Evolutionary conservation across 331 rosid species (phyloP), one percentile per base, ranked within the genome.

Genomic region (Telfairia occidentalis): DNA sequence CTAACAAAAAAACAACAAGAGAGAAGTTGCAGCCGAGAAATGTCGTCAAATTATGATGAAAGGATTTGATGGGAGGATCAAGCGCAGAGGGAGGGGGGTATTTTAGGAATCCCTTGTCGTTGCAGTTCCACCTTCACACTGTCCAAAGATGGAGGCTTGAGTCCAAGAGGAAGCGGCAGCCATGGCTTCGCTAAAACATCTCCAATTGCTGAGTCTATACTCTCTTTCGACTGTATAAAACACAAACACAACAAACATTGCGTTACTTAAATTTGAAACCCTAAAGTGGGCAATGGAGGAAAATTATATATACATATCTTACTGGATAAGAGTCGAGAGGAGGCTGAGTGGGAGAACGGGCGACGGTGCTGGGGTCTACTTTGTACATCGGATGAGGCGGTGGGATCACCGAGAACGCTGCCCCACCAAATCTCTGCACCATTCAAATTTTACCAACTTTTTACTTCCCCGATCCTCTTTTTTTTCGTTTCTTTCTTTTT

Each of bases 221-320:
- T 92, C 78, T 95, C 99, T 82, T 92, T 92, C 61, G 99, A 88
- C 98, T 94, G 92, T 58, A n/a, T n/a, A n/a, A n/a, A n/a, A n/a
- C n/a, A n/a, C n/a, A n/a, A n/a, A n/a, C n/a, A n/a, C n/a, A n/a
- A n/a, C n/a, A n/a, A n/a, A n/a, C n/a, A n/a, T n/a, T n/a, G n/a
- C n/a, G n/a, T n/a, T n/a, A n/a, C n/a, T n/a, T n/a, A n/a, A n/a
- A 32, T 32, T 32, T 32, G 3, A 32, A 32, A 32, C 37, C 37
- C 37, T 32, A 32, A 32, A 32, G 37, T 32, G 37, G 3, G 37
- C 5, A 32, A 32, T 5, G n/a, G n/a, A 32, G 37, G 37, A 32
- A 32, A 32, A 32, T 32, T 32, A 32, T 32, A 32, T 5, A 32
- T 5, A 32, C 37, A 35, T 7, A 26, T 78, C 76, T 83, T 61